Evolutionary conservation across 2,329 filamentous ascomycete species (phyloP), one percentile per base, ranked within the genome.

Genomic region (Botrytis cinerea): DNA sequence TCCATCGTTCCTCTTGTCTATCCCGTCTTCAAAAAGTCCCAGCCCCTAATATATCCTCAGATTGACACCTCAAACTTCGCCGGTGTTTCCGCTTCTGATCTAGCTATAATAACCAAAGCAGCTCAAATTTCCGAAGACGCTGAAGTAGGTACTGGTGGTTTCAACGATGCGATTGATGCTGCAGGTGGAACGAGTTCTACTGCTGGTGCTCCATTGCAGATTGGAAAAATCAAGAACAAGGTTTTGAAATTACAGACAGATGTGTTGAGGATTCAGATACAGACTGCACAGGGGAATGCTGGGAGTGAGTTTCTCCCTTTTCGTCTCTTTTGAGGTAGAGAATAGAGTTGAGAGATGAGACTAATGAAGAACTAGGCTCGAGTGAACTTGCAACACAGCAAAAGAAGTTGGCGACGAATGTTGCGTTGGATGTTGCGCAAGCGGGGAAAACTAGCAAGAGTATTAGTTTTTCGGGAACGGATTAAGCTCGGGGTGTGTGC

Each of bases 331-430:
- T 3, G 25, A 2, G 12, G 48, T n/a, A 16, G 5, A 54, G 12
- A 4, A 54, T 54, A 54, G 2, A 1, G 5, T 54, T n/a, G 25
- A 16, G 14, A 16, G 48, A 54, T 54, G 5, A 16, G 2, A 25
- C 48, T 54, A 54, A 54, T 16, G 48, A 54, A n/a, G 2, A n/a
- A n/a, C 16, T 16, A 54, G 48, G 25, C 51, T 28, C 82, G 43
- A 82, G 74, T 57, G 82, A 86, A 79, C 81, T 88, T 45, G 83
- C 82, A 22, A 79, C 80, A 16, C 84, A 89, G 81, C 80, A 82
- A 76, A 86, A 78, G 70, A 89, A 89, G 83, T 82, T 89, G 71
- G 81, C 85, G 75, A 88, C 82, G 74, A 89, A 89, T 79, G 83
- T 89, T 70, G 80, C 82, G 46, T 62, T 79, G 51, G 83, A 85